Base-by-base conservation (phyloP, 208 protist species). In the Plasmodiophora brassicae region DNA sequence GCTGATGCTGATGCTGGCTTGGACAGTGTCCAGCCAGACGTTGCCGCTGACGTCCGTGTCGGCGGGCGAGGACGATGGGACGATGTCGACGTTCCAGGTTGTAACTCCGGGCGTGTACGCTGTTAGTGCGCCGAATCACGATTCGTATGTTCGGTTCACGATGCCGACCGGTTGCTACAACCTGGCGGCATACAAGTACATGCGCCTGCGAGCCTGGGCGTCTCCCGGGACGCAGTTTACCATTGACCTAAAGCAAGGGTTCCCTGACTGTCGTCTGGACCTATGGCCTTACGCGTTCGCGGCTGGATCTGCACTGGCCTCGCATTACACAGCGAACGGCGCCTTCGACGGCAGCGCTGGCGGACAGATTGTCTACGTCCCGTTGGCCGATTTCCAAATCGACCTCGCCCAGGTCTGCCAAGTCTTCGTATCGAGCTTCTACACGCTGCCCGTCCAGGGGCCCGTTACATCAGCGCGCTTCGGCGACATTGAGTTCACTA, bases 401-500 rank as follows among this genome's bases (percentile, higher is more conserved):
- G 65, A 78, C 41, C 5, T 5, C 14, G 20, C 14, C 65, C 32
- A 78, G n/a, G 41, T 78, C 20, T 14, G 10, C 41, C 65, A 78
- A 38, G 65, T 78, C 14, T 38, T 5, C 65, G 14, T 38, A 38
- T 78, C n/a, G 32, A 38, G n/a, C 41, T 14, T 32, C 5, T 8
- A 44, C 41, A 5, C 65, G n/a, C 10, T 32, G 65, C n/a, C n/a
- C n/a, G n/a, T 5, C 32, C n/a, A n/a, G 14, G 5, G 14, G 41
- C 32, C 65, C 14, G 65, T 32, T 44, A 78, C 65, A 5, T 36
- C 65, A 5, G 65, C n/a, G 10, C 5, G n/a, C 20, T 78, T 78
- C n/a, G 65, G 65, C 14, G n/a, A 78, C n/a, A 78, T 78, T 32
- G 65, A 78, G 41, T 78, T 78, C 41, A 78, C 65, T 44, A 78